Base-by-base conservation (phyloP, 179 eudicot genomes). In the Silene coronaria region DNA sequence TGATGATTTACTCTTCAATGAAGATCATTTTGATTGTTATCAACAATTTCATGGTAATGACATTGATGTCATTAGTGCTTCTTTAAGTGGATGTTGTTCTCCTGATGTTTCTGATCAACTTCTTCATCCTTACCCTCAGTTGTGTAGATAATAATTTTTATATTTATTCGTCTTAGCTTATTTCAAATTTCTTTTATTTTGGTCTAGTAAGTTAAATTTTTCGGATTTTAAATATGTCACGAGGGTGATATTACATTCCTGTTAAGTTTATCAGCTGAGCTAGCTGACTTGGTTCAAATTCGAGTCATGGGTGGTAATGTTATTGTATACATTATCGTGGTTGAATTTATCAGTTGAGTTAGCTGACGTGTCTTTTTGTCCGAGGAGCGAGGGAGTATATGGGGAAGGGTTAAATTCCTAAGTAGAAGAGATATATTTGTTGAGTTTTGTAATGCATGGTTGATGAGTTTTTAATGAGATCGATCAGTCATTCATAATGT, bases 61-160 rank as follows among this genome's bases (percentile, higher is more conserved):
- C 8, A 32, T 67, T 36, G 81, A 71, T 67, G 78, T 73, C 7
- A 17, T 60, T 70, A 79, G 78, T 55, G 61, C 63, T 67, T 66
- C 68, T 48, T 38, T 71, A 9, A 69, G 79, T 75, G 79, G 71
- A 0, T 72, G 76, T 30, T 85, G 87, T 7, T 85, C 87, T n/a
- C 87, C 87, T 46, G 85, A 85, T 34, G 70, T 58, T 60, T 61
- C 53, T 53, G 81, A 81, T 0, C 84, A 85, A 2, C 70, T 79
- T 57, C 74, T 82, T 80, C 81, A 77, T 6, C 77, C 85, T 61
- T 80, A 73, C 61, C 85, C 87, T 77, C 87, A 84, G n/a, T 48
- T 84, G 77, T 84, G 87, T 59, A 81, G 87, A 82, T 84, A 66
- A 74, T 16, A 66, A 74, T 16, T 36, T 55, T 27, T 26, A 10